These are phyloP conservation scores for Schizopora paradoxa DNA, from an alignment of 1,284 basidiomycete species.

Conservation along the genomic window DNA sequence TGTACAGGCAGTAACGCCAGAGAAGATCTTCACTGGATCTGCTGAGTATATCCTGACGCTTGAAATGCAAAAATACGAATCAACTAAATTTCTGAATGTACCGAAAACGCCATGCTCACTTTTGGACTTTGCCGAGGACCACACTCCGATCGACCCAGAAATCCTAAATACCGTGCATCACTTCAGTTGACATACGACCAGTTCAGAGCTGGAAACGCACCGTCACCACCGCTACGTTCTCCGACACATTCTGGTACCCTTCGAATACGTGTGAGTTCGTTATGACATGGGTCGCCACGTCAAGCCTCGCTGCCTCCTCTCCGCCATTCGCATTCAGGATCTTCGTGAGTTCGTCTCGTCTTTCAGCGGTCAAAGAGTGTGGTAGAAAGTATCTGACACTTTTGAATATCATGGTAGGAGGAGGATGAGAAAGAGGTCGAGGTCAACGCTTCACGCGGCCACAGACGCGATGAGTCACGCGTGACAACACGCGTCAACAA, in stretches of 20 bases:
- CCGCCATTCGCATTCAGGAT: conserved; percentile 43
- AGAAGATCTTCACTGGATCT: conserved; percentile 75
- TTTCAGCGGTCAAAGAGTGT: conserved; percentile 26
- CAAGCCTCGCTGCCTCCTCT: conserved; percentile 37
- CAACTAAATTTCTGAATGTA: conserved; percentile 2
- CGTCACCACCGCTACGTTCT: conserved; percentile 37
- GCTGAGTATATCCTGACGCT: conserved; percentile 64
- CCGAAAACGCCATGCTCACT: conserved; percentile 34
- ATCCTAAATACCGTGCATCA: conserved; percentile 34
- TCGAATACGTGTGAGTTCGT: conserved; percentile 52
- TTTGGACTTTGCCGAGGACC: conserved; percentile 50
- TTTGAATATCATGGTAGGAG: conserved; percentile 26
- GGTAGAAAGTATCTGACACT: conserved; percentile 31
- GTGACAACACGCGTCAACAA: too few relatives aligned
- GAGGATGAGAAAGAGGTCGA: conserved; percentile 18
- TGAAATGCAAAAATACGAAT: conserved; percentile 3
- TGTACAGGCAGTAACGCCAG: conserved; percentile 69
- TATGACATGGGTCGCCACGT: conserved; percentile 36
- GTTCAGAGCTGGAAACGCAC: conserved; percentile 28
- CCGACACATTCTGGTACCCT: conserved; percentile 37
- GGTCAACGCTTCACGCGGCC: too few relatives aligned
- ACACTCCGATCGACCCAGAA: conserved; percentile 67
- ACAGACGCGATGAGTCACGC: too few relatives aligned
- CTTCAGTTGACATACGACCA: not conserved
- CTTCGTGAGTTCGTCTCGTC: conserved; percentile 28